phyloP scores from a whole-genome alignment of 257 asterid genomes.

The Plantago ovata region DNA sequence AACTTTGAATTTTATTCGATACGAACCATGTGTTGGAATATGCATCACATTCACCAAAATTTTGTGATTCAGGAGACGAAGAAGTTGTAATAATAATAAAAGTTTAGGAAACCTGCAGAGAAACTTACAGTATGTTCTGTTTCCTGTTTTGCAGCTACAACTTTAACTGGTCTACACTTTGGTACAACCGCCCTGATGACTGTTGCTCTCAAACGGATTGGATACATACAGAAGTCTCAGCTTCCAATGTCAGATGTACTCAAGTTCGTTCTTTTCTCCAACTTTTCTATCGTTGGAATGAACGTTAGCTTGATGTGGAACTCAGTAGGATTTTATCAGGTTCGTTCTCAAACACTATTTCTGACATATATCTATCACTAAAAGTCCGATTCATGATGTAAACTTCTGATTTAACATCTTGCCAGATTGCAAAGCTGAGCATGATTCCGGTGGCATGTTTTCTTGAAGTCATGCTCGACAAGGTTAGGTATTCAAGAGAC shows the following conservation, averaged over 20 bases:
- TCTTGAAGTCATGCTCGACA: slow-evolving; percentile 59
- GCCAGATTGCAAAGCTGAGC: slow-evolving; percentile 69
- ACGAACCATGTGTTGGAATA: neutral
- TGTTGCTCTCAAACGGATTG: slow-evolving; percentile 43
- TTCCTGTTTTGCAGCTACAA: slow-evolving; percentile 50
- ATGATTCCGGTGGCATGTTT: slow-evolving; percentile 69
- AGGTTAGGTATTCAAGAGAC: slow-evolving; percentile 52
- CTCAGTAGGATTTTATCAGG: slow-evolving; percentile 80
- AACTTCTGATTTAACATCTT: slow-evolving; percentile 10
- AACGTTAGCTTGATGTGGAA: slow-evolving; percentile 80
- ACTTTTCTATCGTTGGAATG: slow-evolving; percentile 70
- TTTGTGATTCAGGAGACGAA: too few relatives aligned
- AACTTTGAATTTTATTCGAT: too few relatives aligned
- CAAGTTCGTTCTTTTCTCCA: slow-evolving; percentile 53
- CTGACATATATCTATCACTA: neutral
- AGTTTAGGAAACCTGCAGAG: too few relatives aligned
- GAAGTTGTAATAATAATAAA: too few relatives aligned
- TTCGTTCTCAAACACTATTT: slow-evolving; percentile 14
- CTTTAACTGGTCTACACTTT: slow-evolving; percentile 71
- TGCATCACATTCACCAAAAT: neutral
- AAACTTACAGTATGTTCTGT: too few relatives aligned
- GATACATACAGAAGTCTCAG: slow-evolving; percentile 48
- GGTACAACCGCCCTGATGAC: slow-evolving; percentile 57
- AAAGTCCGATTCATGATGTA: neutral
- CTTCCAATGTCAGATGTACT: slow-evolving; percentile 52